phyloP scores from a whole-genome alignment of 208 protist species.

The Endotrypanum monterogeii region DNA sequence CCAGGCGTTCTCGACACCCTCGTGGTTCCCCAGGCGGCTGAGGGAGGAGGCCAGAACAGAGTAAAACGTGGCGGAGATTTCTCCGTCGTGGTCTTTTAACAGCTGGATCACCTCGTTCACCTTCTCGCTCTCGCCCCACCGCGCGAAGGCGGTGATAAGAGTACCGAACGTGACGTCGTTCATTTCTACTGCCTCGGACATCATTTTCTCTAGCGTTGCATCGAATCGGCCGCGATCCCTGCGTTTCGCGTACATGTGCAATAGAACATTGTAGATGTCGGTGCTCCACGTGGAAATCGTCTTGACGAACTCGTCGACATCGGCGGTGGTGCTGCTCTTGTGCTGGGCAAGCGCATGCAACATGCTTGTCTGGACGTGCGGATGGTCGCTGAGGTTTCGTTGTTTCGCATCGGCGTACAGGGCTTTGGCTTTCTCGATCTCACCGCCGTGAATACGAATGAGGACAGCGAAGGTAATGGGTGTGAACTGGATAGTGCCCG shows the following conservation, averaged over 20 bases:
- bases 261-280: slow-evolving; percentile 87
- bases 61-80: slow-evolving; percentile 83
- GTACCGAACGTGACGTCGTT: slow-evolving; percentile 92
- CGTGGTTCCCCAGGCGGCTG: slow-evolving; percentile 71
- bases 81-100: slow-evolving; percentile 73
- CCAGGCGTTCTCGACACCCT: slow-evolving; percentile 85
- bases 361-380: slow-evolving; percentile 85
- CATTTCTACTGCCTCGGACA: slow-evolving; percentile 68
- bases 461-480: slow-evolving; percentile 78
- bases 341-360: slow-evolving; percentile 58
- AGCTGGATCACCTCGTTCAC: slow-evolving; percentile 78
- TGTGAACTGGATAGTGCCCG: slow-evolving; percentile 77
- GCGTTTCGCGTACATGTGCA: slow-evolving; percentile 79
- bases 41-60: slow-evolving; percentile 86
- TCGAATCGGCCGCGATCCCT: slow-evolving; percentile 67
- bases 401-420: slow-evolving; percentile 70
- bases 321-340: slow-evolving; percentile 11
- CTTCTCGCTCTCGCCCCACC: slow-evolving; percentile 67
- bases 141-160: slow-evolving; percentile 82
- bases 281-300: slow-evolving; percentile 62
- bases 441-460: slow-evolving; percentile 62
- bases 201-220: slow-evolving; percentile 76
- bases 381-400: slow-evolving; percentile 67
- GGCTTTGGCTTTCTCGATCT: slow-evolving; percentile 45
- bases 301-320: slow-evolving; percentile 50